Conservation (phyloP, 768 basidiomycete species). For the Tubosaeta sp. region DNA sequence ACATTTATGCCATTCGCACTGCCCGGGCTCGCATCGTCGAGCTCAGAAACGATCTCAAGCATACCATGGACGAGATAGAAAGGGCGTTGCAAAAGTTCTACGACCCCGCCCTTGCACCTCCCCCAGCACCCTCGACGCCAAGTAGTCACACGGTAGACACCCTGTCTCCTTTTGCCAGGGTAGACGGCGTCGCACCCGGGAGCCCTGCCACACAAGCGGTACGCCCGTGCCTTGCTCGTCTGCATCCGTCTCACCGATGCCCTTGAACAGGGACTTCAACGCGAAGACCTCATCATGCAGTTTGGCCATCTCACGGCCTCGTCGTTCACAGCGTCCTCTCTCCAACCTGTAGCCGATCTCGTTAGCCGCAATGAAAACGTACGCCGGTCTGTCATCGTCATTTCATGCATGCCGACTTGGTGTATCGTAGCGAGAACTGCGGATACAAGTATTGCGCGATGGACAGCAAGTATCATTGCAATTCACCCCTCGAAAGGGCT, state of each 20-base stretch:
- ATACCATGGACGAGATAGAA: constrained; percentile 61
- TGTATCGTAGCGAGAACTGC: constrained; percentile 48
- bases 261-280: constrained; percentile 53
- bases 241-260: not conserved
- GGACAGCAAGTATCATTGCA: constrained; percentile 43
- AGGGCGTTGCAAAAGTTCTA: constrained; percentile 69
- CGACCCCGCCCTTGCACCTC: constrained; percentile 33
- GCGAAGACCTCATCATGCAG: constrained; percentile 67
- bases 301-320: constrained; percentile 61
- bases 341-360: constrained; percentile 69
- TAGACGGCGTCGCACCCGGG: constrained; percentile 72
- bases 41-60: constrained; percentile 72
- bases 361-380: constrained; percentile 80
- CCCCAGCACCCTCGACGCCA: constrained; percentile 21
- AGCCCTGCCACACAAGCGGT: constrained; percentile 87
- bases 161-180: constrained; percentile 65
- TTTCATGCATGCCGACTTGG: not conserved
- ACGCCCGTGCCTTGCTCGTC: constrained; percentile 21
- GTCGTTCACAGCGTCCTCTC: constrained; percentile 49
- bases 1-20: constrained; percentile 71
- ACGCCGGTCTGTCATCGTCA: constrained; percentile 22
- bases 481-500: constrained; percentile 68
- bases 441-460: constrained; percentile 53
- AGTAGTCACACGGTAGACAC: constrained; percentile 11
- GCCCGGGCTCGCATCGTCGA: constrained; percentile 78